Evolutionary conservation across 257 asterid species (phyloP).

Genomic region (Solanum ahanhuiri): DNA sequence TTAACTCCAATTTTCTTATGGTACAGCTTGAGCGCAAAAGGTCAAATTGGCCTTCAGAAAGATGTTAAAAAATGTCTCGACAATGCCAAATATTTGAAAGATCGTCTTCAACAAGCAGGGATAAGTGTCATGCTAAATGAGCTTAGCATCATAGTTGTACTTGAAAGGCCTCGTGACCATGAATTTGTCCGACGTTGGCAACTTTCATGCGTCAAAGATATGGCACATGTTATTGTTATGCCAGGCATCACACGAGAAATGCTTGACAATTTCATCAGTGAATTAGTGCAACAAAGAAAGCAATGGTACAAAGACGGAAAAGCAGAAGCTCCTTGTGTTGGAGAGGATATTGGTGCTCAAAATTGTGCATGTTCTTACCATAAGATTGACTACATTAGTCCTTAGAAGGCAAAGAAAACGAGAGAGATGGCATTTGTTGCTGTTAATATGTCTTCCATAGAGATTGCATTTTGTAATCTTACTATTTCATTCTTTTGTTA

Average conservation of each 20-base stretch:
- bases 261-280: conserved; percentile 3
- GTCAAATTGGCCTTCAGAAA: background rate
- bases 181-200: conserved; percentile 1
- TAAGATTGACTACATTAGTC: background rate
- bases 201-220: conserved; percentile 9
- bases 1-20: conserved; percentile 12
- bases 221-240: conserved; percentile 13
- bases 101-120: conserved; percentile 6
- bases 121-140: conserved; percentile 10
- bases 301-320: background rate
- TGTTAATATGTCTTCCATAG: background rate
- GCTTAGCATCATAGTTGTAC: conserved; percentile 9
- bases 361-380: background rate
- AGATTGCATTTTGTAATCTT: background rate
- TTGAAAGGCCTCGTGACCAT: conserved; percentile 5
- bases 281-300: background rate
- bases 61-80: conserved; percentile 1
- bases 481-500: background rate
- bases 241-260: conserved; percentile 7
- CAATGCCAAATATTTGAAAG: conserved; percentile 6
- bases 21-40: conserved; percentile 12
- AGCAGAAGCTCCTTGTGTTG: background rate
- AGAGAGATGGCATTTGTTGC: background rate
- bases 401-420: background rate
- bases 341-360: background rate